Conservation (phyloP, 129 eudicot genomes). For the sunflower (Helianthus annuus) region DNA sequence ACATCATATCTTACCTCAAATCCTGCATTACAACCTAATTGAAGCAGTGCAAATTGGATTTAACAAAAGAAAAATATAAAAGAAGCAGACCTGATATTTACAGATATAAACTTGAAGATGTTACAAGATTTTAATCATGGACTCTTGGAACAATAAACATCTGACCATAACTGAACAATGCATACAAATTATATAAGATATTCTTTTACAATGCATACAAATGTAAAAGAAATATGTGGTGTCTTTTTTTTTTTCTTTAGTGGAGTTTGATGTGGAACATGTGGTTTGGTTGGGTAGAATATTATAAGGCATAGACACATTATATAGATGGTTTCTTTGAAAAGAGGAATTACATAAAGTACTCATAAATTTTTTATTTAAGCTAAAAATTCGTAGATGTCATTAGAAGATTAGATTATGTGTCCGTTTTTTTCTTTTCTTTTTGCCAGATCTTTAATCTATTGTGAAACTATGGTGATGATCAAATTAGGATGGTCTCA, state of each 20-base stretch:
- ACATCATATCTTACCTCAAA: constrained; percentile 98
- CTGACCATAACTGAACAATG: constrained; percentile 13
- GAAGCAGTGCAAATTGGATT: constrained; percentile 52
- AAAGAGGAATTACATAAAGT: too few relatives aligned
- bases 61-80: constrained; percentile 5
- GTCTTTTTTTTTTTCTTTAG: background rate
- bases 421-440: too few relatives aligned
- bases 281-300: constrained; percentile 23
- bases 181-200: constrained; percentile 3
- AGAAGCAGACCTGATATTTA: too few relatives aligned
- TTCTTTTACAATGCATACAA: background rate
- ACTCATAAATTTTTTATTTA: too few relatives aligned
- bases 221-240: background rate
- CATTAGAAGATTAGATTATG: too few relatives aligned
- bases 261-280: constrained; percentile 9
- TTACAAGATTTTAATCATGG: constrained; percentile 11
- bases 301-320: constrained; percentile 5
- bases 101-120: constrained; percentile 10
- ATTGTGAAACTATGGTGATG: too few relatives aligned
- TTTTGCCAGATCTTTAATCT: too few relatives aligned
- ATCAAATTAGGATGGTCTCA: too few relatives aligned
- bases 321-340: too few relatives aligned
- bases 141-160: constrained; percentile 6
- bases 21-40: constrained; percentile 86
- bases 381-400: background rate